Evolutionary conservation across 1,284 basidiomycete genomes (phyloP).

Genomic region (Marasmius sp.): DNA sequence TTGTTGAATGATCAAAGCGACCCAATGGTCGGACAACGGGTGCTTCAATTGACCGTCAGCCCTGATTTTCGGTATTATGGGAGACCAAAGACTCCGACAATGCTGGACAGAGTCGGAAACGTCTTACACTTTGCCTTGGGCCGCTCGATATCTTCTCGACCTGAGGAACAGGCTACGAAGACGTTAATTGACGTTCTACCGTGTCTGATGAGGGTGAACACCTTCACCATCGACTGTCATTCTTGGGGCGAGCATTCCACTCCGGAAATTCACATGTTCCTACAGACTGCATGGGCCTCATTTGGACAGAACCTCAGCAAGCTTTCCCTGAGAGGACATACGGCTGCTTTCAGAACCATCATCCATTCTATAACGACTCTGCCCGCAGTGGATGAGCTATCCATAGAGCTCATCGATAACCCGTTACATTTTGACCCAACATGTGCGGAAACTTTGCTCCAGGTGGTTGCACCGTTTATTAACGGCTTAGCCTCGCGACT

Average conservation of each 20-base stretch:
- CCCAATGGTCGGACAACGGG: slow-evolving; percentile 21
- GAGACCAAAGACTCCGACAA: background rate
- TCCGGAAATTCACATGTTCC: slow-evolving; percentile 29
- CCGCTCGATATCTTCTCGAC: background rate
- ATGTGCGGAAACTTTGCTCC: slow-evolving; percentile 23
- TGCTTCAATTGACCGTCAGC: slow-evolving; percentile 13
- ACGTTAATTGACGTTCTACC: slow-evolving; percentile 30
- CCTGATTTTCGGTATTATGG: slow-evolving; percentile 12
- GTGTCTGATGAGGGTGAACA: slow-evolving; percentile 28
- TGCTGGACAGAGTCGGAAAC: slow-evolving; percentile 1
- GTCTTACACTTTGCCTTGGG: slow-evolving; percentile 1
- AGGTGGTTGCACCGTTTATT: slow-evolving; percentile 36
- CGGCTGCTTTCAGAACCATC: slow-evolving; percentile 33
- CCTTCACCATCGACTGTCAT: slow-evolving; percentile 29
- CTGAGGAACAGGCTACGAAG: slow-evolving; percentile 12
- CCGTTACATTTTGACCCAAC: slow-evolving; percentile 15
- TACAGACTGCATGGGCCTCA: slow-evolving; percentile 33
- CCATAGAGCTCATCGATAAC: slow-evolving; percentile 37
- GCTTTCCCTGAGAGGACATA: slow-evolving; percentile 36
- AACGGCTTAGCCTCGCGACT: slow-evolving; percentile 31
- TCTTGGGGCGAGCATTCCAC: slow-evolving; percentile 32
- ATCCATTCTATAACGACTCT: slow-evolving; percentile 30
- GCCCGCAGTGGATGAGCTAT: slow-evolving; percentile 30
- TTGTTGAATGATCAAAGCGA: slow-evolving; percentile 20
- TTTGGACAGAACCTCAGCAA: slow-evolving; percentile 33